Conservation (phyloP, 106 monocot genomes). For the Amphibolis antarctica region DNA sequence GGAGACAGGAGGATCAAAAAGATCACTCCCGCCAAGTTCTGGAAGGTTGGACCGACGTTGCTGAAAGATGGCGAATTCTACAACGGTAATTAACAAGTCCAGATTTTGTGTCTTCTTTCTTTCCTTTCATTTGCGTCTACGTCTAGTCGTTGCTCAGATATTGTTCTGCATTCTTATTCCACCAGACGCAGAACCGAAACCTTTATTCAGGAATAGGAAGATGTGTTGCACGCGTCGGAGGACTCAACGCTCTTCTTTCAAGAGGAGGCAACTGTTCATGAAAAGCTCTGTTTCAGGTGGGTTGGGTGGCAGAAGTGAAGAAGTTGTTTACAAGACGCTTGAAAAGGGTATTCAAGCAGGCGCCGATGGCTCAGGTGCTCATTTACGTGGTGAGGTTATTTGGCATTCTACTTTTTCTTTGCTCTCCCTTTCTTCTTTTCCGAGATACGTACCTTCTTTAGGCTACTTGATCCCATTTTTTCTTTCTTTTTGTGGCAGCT, state of each 20-base stretch:
- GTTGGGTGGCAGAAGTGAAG: slow-evolving; percentile 7
- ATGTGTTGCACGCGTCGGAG: slow-evolving; percentile 64
- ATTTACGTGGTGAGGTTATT: neutral
- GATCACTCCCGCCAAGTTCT: slow-evolving; percentile 33
- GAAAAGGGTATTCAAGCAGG: slow-evolving; percentile 22
- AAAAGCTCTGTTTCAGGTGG: slow-evolving; percentile 16
- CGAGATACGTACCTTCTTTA: too few species aligned
- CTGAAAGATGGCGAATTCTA: slow-evolving; percentile 20
- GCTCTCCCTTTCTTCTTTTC: neutral
- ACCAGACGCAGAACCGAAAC: slow-evolving; percentile 42
- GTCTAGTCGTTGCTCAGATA: neutral
- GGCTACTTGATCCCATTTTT: neutral
- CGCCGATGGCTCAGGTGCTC: slow-evolving; percentile 9
- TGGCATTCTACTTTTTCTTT: neutral
- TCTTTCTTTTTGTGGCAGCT: neutral
- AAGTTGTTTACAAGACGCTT: slow-evolving; percentile 5
- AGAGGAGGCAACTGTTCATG: slow-evolving; percentile 46
- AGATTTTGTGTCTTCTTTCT: too few species aligned
- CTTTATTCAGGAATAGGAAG: slow-evolving; percentile 38
- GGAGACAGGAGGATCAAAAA: slow-evolving; percentile 46
- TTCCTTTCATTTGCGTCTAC: neutral
- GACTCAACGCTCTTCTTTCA: slow-evolving; percentile 49
- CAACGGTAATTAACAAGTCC: neutral
- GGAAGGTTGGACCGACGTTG: slow-evolving; percentile 34
- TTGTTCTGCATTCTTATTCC: neutral